Evolutionary conservation across 306 rosid genomes (phyloP), one percentile per base, ranked within the genome.

Genomic region (Calophaca sinica): DNA sequence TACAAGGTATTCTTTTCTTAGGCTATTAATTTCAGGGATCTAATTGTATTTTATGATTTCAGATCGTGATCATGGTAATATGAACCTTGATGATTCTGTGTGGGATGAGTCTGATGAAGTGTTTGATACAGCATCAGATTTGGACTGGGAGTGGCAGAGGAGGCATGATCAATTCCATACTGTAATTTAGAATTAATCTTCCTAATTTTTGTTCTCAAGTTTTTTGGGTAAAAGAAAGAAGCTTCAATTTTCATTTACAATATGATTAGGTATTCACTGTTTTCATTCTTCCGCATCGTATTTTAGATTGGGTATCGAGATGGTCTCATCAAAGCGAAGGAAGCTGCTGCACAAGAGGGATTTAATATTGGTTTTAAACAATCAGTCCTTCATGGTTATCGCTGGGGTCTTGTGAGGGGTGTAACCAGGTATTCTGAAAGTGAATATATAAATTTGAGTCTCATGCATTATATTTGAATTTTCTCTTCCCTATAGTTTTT

Each of bases 281-380:
- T 33, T 55, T 78, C 10, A 2, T 41, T 77, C 28, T 65, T 20
- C 26, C 1, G 61, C 8, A 6, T 46, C 62, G 31, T 39, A 10
- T 41, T 72, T 69, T 76, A 93, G 98, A 72, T 78, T 64, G 97
- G 97, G 71, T 93, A 89, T 79, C 92, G 92, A 1, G 97, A 89
- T 73, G 97, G 98, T 46, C 46, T 93, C 35, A 69, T 88, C 9
- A 86, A 90, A 0, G 96, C 90, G 79, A 89, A 93, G 88, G 93
- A 89, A 86, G 90, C 89, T 76, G 74, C 96, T n/a, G 80, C 93
- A 9, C 96, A 93, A 78, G 92, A 89, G 76, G 98, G 96, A 31
- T 90, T 90, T 66, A 93, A 89, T 78, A 48, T 82, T 10, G 96
- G 97, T 58, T 93, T 89, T 80, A 90, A 86, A 80, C 80, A 84